Evolutionary conservation across 768 basidiomycete species (phyloP), one percentile per base, ranked within the genome.

Genomic region (Phanerochaete carnosa): DNA sequence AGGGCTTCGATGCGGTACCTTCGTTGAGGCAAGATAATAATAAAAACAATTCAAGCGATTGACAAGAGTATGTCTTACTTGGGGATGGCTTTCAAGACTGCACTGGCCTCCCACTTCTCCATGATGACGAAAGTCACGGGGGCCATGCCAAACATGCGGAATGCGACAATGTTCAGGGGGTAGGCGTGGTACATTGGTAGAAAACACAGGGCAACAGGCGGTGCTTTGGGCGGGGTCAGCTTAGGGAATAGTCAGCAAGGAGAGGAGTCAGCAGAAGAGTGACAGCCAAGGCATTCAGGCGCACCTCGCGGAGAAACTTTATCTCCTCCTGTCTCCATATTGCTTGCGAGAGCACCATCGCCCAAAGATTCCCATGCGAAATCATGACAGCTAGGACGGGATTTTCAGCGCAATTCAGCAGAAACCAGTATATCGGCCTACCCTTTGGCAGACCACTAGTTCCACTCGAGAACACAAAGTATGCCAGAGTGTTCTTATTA

Each of bases 391-490:
- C 59, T 28, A n/a, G n/a, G n/a, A n/a, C n/a, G n/a, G n/a, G n/a
- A 19, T 47, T 12, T 23, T 23, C 19, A 23, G 28, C 28, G 46
- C 11, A 46, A 47, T 47, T 22, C 11, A 9, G 37, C 19, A 39
- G 19, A 39, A 19, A 39, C 11, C 37, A 39, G 37, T 19, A 39
- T 9, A 39, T 9, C 37, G 12, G 22, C 13, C 28, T 5, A 47
- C 46, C 5, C 81, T 92, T 92, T 0, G 90, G 88, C 3, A 85
- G 74, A 0, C 90, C 90, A 61, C 81, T 90, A 0, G 90, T 92
- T 26, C 90, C 90, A 65, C 90, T 91, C 0, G 90, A 92, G 67
- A 89, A 90, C 0, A 87, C 75, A 2, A 92, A 74, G 68, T 91
- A 89, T 0, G 87, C 89, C 1, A 90, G 72, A 0, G 85, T 88